Conservation (phyloP, 2,329 filamentous ascomycete genomes). For the Onygena corvina region DNA sequence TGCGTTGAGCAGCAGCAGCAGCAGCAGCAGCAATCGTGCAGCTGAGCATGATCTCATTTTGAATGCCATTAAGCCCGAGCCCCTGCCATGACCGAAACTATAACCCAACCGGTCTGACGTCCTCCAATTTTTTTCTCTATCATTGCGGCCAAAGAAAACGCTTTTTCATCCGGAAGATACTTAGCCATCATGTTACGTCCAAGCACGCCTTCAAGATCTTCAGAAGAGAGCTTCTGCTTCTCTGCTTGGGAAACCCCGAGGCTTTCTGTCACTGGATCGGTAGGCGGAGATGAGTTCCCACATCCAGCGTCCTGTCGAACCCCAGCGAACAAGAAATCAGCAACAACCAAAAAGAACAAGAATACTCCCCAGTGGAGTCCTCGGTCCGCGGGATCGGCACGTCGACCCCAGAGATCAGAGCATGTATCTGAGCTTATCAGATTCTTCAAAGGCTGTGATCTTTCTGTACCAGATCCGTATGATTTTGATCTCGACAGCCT, state of each 20-base stretch:
- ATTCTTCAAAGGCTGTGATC: constrained; percentile 26
- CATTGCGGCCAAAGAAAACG: too few species aligned
- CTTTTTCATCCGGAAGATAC: too few species aligned
- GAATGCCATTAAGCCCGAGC: constrained; percentile 3
- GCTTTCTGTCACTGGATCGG: constrained; percentile 2
- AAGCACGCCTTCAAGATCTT: constrained; percentile 4
- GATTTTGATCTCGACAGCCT: constrained; percentile 3
- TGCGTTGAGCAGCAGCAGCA: not conserved
- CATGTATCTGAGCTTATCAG: constrained; percentile 27
- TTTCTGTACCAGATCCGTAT: constrained; percentile 12
- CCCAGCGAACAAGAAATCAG: not conserved
- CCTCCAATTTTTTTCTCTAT: too few species aligned
- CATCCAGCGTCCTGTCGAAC: not conserved
- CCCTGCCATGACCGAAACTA: not conserved
- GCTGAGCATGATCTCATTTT: not conserved
- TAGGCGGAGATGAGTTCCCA: not conserved
- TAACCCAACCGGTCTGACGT: not conserved
- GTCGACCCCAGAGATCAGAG: constrained; percentile 23
- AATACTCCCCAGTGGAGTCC: constrained; percentile 14
- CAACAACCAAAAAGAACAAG: constrained; percentile 5
- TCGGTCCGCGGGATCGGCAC: constrained; percentile 25
- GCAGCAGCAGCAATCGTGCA: not conserved
- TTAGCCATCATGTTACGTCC: not conserved
- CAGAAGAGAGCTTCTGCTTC: constrained; percentile 8
- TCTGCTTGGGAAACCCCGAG: constrained; percentile 9